These are phyloP conservation scores for Lasiodiplodia theobromae DNA, from an alignment of 2,329 filamentous ascomycete genomes.

Conservation along the genomic window DNA sequence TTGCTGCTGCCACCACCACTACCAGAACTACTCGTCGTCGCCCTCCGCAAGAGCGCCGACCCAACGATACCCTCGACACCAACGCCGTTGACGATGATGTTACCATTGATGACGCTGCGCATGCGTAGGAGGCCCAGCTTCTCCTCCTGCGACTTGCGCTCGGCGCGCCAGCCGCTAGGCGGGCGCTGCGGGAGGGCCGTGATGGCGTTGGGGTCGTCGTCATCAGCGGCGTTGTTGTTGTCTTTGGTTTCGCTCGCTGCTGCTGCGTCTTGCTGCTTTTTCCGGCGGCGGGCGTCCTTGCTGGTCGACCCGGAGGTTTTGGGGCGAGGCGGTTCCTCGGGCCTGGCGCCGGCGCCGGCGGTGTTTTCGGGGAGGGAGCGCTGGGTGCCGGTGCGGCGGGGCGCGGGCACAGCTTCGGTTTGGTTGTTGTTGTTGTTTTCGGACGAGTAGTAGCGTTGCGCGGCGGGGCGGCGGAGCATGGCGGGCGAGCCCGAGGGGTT, in stretches of 20 bases:
- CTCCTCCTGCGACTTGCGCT: not conserved
- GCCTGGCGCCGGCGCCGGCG: constrained; percentile 11
- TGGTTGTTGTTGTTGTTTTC: not conserved
- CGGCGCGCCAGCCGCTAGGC: not conserved
- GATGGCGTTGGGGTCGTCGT: not conserved
- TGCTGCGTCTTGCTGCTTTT: not conserved
- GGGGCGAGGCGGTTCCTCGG: not conserved
- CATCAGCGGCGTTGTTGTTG: too few relatives aligned
- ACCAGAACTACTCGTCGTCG: not conserved
- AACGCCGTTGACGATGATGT: not conserved
- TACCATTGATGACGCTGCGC: not conserved
- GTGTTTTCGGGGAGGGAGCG: constrained; percentile 40
- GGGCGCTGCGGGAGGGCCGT: not conserved
- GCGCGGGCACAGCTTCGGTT: not conserved
- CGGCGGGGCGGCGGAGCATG: not conserved
- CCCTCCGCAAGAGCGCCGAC: not conserved
- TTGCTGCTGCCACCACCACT: not conserved
- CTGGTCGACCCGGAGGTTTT: not conserved
- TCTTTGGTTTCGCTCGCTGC: not conserved
- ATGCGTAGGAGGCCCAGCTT: not conserved
- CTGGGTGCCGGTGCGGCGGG: constrained; percentile 33
- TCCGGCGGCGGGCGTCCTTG: not conserved
- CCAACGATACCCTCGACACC: not conserved
- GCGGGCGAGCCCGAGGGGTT: not conserved
- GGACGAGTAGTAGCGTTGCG: constrained; percentile 3